Percentiles rank a stretch among this genome's conserved stretches.
These are phyloP conservation scores for Cichorium intybus DNA, from an alignment of 140 eudicot species.

Conservation along the genomic window DNA sequence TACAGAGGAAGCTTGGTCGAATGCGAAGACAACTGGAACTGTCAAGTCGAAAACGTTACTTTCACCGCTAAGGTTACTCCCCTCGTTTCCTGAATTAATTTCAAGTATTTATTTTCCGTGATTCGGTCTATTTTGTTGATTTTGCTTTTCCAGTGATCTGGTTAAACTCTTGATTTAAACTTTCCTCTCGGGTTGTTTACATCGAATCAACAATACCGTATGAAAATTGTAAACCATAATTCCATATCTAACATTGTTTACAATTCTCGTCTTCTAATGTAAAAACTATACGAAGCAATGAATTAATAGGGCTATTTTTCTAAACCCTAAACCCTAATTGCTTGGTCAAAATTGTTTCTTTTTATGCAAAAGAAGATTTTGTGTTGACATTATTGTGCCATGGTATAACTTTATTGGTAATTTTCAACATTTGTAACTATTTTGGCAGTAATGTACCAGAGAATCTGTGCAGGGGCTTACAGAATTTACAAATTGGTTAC, in stretches of 20 bases:
- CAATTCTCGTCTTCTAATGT: background rate
- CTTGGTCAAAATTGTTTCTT: background rate
- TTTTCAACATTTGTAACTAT: background rate
- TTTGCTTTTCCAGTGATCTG: background rate
- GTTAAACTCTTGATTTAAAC: constrained; percentile 2
- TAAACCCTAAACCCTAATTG: constrained; percentile 3
- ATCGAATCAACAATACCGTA: background rate
- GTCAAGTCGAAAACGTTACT: constrained; percentile 62
- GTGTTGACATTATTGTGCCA: background rate
- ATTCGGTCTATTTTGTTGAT: background rate
- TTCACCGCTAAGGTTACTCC: constrained; percentile 26
- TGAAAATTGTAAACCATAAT: too few relatives aligned
- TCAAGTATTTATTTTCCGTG: background rate
- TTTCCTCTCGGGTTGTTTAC: too few relatives aligned
- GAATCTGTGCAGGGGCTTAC: too few relatives aligned
- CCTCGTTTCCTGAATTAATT: background rate
- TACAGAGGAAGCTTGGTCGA: constrained; percentile 88
- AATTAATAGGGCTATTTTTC: background rate
- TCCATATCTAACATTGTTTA: background rate
- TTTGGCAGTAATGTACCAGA: too few relatives aligned
- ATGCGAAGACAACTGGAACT: constrained; percentile 96
- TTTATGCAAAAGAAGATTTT: background rate
- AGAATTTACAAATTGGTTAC: too few relatives aligned
- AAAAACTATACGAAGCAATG: background rate
- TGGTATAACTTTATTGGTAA: background rate